A percentile compares a stretch with the other conserved stretches of the same genome.
phyloP scores from a whole-genome alignment of 352 stramenopile species.

The Phytophthora ramorum region DNA sequence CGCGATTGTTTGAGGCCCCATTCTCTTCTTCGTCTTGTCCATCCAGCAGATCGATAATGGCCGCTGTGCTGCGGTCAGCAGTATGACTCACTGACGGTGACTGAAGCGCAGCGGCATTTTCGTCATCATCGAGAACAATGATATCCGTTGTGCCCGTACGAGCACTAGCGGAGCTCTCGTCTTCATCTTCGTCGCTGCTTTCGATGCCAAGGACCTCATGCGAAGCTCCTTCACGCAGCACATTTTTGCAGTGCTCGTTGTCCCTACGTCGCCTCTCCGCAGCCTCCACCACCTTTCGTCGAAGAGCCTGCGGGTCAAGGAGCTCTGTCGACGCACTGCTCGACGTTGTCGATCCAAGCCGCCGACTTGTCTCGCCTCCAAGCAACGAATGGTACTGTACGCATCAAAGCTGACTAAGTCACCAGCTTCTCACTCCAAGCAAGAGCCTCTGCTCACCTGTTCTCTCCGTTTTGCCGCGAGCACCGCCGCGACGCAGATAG shows the following conservation, averaged over 20 bases:
- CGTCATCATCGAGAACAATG: constrained; percentile 23
- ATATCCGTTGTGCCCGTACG: constrained; percentile 1
- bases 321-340: constrained; percentile 3
- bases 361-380: constrained; percentile 39
- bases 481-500: constrained; percentile 39
- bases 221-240: constrained; percentile 25
- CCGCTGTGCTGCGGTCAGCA: background rate
- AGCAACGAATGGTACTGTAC: constrained; percentile 50
- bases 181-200: constrained; percentile 48
- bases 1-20: background rate
- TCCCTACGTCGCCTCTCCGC: constrained; percentile 60
- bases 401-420: background rate
- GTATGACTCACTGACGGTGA: background rate
- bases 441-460: constrained; percentile 31
- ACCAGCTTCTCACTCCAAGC: background rate
- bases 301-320: constrained; percentile 36
- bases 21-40: constrained; percentile 15
- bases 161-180: background rate
- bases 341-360: constrained; percentile 33
- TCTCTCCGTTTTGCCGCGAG: constrained; percentile 47
- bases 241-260: constrained; percentile 43
- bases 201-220: constrained; percentile 57
- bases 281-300: constrained; percentile 53
- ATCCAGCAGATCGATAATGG: constrained; percentile 24
- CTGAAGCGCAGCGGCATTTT: background rate